Evolutionary conservation across 805 yeast genomes (phyloP), one percentile per base, ranked within the genome.

Genomic region (Yarrowia bubula): DNA sequence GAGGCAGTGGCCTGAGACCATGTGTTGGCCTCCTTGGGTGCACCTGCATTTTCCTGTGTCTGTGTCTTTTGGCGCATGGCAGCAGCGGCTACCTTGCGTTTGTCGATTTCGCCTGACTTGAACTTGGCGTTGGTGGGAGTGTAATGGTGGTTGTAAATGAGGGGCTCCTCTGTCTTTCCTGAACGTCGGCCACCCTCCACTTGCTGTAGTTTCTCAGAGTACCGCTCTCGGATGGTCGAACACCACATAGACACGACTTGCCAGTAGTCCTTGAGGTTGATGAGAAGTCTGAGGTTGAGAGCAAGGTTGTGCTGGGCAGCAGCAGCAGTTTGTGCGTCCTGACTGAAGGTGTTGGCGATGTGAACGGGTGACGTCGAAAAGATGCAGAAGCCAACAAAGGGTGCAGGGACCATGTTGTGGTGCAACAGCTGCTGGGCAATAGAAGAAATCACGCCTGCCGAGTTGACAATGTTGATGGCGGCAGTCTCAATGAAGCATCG

Each of bases 191-290:
- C 53, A n/a, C 37, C 37, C 33, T 55, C 67, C 33, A 47, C 48
- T 44, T 48, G 67, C 14, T 44, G 64, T 10, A 42, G 17, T 33
- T 65, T 66, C 17, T 55, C 50, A 18, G 66, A 46, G 60, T 75
- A 75, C 22, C 76, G 69, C 22, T 73, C 75, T 57, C 75, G 73
- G 39, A 75, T 69, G 11, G 70, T 69, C 28, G 73, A 68, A 64
- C 77, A 75, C 77, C 77, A 75, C 18, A 74, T 71, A 4, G 75
- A 74, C 6, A 75, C 76, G 46, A 73, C 71, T 35, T 69, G 70
- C 77, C 77, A 75, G 63, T 74, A 75, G 15, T 74, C 75, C 15
- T 75, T 68, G 68, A 75, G 62, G 17, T 66, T 65, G 18, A 75
- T 73, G 48, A 75, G 66, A 22, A 74, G 67, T 55, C 68, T 68